Base-by-base conservation (phyloP, 106 monocot genomes). In the Phalaenopsis aphrodite region DNA sequence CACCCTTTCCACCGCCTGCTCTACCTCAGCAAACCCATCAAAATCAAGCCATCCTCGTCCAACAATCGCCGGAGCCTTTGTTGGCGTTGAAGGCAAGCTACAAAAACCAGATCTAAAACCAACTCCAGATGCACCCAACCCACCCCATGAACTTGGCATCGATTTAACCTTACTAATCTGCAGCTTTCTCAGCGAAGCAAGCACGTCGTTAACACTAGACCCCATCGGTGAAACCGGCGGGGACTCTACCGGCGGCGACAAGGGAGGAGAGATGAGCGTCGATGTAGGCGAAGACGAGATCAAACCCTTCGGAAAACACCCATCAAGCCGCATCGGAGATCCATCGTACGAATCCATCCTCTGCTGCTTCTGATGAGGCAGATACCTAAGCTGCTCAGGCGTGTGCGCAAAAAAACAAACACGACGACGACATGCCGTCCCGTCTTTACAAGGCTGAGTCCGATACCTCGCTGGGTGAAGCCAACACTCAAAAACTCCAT, bases 401-500 rank as follows among this genome's bases (percentile, higher is more conserved):
- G 93, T 91, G 82, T 91, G 91, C 9, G 91, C 91, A 67, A 91
- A 89, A 69, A 91, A 91, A 79, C 91, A 91, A 7, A 89, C 86
- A 0, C 76, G 81, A 6, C 89, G 86, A 42, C 81, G 78, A 52
- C 88, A 91, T 5, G 85, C 77, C 41, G 78, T 81, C 42, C 95
- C 95, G 72, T 88, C 93, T 78, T 93, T 91, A 88, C 95, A 96
- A 3, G 93, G 91, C 83, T 88, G 89, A 12, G 95, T 96, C 15
- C 93, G 84, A 79, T 91, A 96, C 77, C 77, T 77, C 16, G 77
- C 77, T 0, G 77, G 77, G 15, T 77, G 77, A 38, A 77, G 77
- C 77, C 82, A 77, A 65, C 77, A 77, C 77, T 76, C 76, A 39
- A 69, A 82, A 21, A 82, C 82, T 9, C 82, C 81, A 17, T 75